phyloP scores from a whole-genome alignment of 1,284 basidiomycete species.

The Ceratobasidium sp. region DNA sequence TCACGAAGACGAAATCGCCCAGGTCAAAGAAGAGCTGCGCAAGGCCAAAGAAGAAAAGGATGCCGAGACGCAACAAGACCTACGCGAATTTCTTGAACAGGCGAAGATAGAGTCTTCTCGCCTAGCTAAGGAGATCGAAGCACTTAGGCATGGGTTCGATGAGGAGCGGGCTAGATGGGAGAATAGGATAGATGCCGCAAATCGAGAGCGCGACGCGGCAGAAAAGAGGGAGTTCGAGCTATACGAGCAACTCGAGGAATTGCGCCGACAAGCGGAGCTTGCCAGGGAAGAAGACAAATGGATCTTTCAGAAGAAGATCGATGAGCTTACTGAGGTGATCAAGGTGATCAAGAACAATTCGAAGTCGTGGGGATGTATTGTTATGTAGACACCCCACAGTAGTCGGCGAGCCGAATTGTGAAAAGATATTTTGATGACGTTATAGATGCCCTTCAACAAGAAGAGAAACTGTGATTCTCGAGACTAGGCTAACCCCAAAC shows the following conservation, averaged over 20 bases:
- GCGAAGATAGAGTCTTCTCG: neutral
- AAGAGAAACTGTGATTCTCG: too few species aligned
- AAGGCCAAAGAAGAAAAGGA: conserved; percentile 13
- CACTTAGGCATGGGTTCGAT: conserved; percentile 17
- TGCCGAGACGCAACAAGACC: neutral
- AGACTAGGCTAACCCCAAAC: too few species aligned
- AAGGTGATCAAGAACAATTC: too few species aligned
- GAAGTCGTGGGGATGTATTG: neutral
- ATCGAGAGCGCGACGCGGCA: neutral
- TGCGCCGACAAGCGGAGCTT: neutral
- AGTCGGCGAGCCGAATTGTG: too few species aligned
- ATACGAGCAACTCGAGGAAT: neutral
- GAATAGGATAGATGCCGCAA: neutral
- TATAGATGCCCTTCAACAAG: too few species aligned
- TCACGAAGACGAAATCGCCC: conserved; percentile 1
- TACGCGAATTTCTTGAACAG: neutral
- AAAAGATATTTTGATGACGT: too few species aligned
- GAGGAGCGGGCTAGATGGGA: conserved; percentile 26
- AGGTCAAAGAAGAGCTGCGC: conserved; percentile 16
- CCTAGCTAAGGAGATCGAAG: conserved; percentile 18
- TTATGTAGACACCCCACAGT: neutral
- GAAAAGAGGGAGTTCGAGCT: conserved; percentile 9
- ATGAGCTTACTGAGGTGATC: neutral
- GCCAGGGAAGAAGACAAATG: neutral
- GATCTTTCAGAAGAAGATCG: neutral